Evolutionary conservation across 345 rosid species (phyloP).

Genomic region (Citrus glauca): DNA sequence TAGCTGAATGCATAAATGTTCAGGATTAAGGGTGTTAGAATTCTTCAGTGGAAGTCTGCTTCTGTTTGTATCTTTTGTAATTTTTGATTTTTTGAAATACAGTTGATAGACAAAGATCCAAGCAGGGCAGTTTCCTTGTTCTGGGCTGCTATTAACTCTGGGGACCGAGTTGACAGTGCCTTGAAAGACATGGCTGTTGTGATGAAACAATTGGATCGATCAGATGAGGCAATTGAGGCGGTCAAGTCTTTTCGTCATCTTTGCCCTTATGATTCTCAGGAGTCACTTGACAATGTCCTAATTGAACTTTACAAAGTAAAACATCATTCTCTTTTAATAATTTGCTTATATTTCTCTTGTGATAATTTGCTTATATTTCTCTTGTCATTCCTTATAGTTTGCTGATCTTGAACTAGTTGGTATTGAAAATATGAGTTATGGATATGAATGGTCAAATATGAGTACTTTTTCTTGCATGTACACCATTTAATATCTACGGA

Average conservation of each 20-base stretch:
- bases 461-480: neutral
- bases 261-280: slow-evolving; percentile 66
- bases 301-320: slow-evolving; percentile 76
- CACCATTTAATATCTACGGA: too few relatives aligned
- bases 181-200: slow-evolving; percentile 81
- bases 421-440: neutral
- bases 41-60: neutral
- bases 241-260: slow-evolving; percentile 75
- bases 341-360: neutral
- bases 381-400: neutral
- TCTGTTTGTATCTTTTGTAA: neutral
- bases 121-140: slow-evolving; percentile 55
- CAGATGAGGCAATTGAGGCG: slow-evolving; percentile 78
- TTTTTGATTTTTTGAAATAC: slow-evolving; percentile 1
- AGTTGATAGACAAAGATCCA: slow-evolving; percentile 69
- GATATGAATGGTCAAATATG: neutral
- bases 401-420: neutral
- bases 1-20: neutral
- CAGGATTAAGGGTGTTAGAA: neutral
- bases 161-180: slow-evolving; percentile 74
- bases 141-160: slow-evolving; percentile 80
- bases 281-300: slow-evolving; percentile 67
- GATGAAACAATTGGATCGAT: slow-evolving; percentile 62
- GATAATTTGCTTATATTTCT: neutral
- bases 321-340: neutral